Conservation (phyloP, 2,329 filamentous ascomycete species). For the Aspergillus eucalypticola region DNA sequence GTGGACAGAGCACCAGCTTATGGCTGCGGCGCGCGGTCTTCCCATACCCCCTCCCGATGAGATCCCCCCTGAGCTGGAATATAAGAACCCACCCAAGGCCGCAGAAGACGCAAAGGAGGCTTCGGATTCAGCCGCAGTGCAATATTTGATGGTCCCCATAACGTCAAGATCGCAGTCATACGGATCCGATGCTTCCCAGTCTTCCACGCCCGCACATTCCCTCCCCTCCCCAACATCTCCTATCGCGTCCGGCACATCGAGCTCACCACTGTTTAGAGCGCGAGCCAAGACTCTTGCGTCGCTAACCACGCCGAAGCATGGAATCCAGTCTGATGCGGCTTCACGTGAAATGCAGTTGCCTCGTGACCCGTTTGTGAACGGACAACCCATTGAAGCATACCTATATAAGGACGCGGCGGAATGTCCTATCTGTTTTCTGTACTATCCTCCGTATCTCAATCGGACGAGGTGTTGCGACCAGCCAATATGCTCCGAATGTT, state of each 20-base stretch:
- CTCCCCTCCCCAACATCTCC: constrained; percentile 60
- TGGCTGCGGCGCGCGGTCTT: constrained; percentile 82
- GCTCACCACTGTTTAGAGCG: constrained; percentile 69
- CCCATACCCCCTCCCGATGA: constrained; percentile 82
- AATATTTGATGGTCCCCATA: constrained; percentile 77
- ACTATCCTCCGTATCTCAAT: constrained; percentile 93
- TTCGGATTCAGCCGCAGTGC: constrained; percentile 61
- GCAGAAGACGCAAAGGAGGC: constrained; percentile 46
- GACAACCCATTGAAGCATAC: constrained; percentile 88
- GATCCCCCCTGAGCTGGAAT: constrained; percentile 68
- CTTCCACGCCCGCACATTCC: constrained; percentile 63
- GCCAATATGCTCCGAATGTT: constrained; percentile 95
- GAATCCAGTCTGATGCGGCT: constrained; percentile 68
- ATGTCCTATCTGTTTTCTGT: constrained; percentile 95
- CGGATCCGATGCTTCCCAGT: constrained; percentile 70
- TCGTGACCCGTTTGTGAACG: constrained; percentile 84
- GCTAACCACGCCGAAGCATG: constrained; percentile 72
- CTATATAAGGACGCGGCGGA: constrained; percentile 89
- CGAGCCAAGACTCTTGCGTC: constrained; percentile 88
- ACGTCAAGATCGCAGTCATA: constrained; percentile 73
- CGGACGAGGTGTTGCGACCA: constrained; percentile 94
- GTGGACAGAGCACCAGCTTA: constrained; percentile 95
- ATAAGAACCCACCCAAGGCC: constrained; percentile 52
- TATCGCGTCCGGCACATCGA: constrained; percentile 51
- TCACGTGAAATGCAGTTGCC: constrained; percentile 79